Evolutionary conservation across 2,329 filamentous ascomycete species (phyloP), one percentile per base, ranked within the genome.

Genomic region (Colletotrichum phormii): DNA sequence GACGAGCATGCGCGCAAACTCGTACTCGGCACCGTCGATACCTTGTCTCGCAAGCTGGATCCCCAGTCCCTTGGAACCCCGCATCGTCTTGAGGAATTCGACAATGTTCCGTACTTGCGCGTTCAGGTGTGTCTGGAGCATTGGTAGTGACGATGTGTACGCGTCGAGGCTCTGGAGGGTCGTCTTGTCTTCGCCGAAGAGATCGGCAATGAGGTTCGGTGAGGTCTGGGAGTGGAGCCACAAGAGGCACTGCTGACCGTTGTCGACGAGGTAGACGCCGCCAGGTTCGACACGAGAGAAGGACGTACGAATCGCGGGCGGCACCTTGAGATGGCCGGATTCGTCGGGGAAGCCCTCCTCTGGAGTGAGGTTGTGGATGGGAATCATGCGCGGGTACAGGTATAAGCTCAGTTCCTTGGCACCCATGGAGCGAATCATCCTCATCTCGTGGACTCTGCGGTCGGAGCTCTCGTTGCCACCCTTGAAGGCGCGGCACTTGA

Each of bases 181-280:
- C 64, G 88, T 87, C 78, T 92, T 90, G 55, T 90, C 94, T 73
- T 92, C 89, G 12, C 97, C 97, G 77, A 99, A 98, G 2, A 99
- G 90, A 80, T 99, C 97, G 75, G 92, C 88, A 15, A 99, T 88
- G 9, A 99, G 88, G 80, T 98, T 97, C 1, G 96, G 96, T 24
- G 95, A 98, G 22, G 97, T 97, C 80, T 97, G 94, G 1, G 92
- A 87, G 80, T 99, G 97, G 76, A 98, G 88, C 97, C 97, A 99
- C 18, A 99, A 85, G 29, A 98, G 89, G 79, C 95, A 94, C 75
- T 94, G 91, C 81, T 99, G 97, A 5, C 97, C 97, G 78, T 98
- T 98, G 81, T 99, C 97, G 26, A 99, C 92, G 22, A 99, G 86
- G 81, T 99, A 99, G 1, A 93, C 97, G 37, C 97, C 97, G 33